phyloP scores from a whole-genome alignment of 495 filamentous ascomycete genomes.

The Immersiella caudata region DNA sequence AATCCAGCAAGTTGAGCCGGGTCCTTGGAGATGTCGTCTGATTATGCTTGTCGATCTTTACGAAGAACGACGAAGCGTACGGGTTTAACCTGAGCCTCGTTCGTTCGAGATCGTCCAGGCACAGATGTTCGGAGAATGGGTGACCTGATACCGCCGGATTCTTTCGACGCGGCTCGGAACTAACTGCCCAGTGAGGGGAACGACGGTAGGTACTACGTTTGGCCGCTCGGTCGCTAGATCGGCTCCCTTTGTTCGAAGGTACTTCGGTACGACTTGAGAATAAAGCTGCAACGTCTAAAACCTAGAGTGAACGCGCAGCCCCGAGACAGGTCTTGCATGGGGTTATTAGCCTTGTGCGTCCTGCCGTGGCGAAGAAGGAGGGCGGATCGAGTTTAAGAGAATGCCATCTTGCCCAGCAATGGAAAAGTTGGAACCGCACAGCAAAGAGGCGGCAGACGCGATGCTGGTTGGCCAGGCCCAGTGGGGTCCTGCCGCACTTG shows the following conservation, averaged over 20 bases:
- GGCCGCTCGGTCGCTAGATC: not conserved
- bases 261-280: not conserved
- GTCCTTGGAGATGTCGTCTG: not conserved
- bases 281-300: not conserved
- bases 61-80: not conserved
- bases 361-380: not conserved
- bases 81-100: not conserved
- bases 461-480: not conserved
- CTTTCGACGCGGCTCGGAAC: not conserved
- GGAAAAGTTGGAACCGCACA: slow-evolving; percentile 8
- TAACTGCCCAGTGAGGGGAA: not conserved
- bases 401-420: slow-evolving; percentile 2
- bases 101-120: not conserved
- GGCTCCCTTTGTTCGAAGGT: not conserved
- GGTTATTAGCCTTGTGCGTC: slow-evolving; percentile 1
- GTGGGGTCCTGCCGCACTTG: not conserved
- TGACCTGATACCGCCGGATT: not conserved
- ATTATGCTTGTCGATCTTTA: not conserved
- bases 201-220: too few species aligned
- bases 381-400: slow-evolving; percentile 5
- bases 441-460: not conserved
- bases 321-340: slow-evolving; percentile 16
- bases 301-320: not conserved
- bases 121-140: not conserved
- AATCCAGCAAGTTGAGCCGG: too few species aligned